phyloP scores from a whole-genome alignment of 2,329 filamentous ascomycete genomes.

The Penicillium hesseltinei region DNA sequence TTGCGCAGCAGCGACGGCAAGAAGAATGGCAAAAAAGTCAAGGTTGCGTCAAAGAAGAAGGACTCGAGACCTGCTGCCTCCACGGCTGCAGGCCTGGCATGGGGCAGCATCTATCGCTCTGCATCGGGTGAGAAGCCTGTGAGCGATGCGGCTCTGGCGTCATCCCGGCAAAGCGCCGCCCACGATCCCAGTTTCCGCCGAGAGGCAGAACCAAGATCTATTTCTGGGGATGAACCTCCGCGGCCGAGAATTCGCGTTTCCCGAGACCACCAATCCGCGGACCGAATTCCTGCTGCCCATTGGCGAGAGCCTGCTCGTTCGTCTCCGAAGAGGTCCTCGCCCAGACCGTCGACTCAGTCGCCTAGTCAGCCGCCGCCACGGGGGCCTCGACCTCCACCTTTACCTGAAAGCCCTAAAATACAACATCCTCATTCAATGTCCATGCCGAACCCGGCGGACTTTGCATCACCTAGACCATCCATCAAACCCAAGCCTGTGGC shows the following conservation, averaged over 20 bases:
- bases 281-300: constrained; percentile 21
- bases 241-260: constrained; percentile 10
- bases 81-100: constrained; percentile 63
- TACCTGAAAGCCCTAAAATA: constrained; percentile 17
- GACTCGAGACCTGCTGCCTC: constrained; percentile 56
- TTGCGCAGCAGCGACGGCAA: constrained; percentile 50
- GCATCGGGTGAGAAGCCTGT: constrained; percentile 27
- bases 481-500: constrained; percentile 41
- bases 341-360: constrained; percentile 7
- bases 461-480: constrained; percentile 29
- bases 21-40: constrained; percentile 45
- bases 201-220: constrained; percentile 23
- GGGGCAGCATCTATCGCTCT: constrained; percentile 44
- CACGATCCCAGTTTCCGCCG: constrained; percentile 28
- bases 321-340: constrained; percentile 15
- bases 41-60: constrained; percentile 38
- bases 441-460: constrained; percentile 26
- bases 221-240: constrained; percentile 26
- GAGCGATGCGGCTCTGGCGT: constrained; percentile 29
- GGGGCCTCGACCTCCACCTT: constrained; percentile 8
- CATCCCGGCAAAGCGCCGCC: constrained; percentile 30
- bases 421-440: constrained; percentile 11
- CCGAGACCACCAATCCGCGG: constrained; percentile 9
- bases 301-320: constrained; percentile 24
- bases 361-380: constrained; percentile 3